Conservation (phyloP, 139 green algal genomes). For the Choricystis sp. region DNA sequence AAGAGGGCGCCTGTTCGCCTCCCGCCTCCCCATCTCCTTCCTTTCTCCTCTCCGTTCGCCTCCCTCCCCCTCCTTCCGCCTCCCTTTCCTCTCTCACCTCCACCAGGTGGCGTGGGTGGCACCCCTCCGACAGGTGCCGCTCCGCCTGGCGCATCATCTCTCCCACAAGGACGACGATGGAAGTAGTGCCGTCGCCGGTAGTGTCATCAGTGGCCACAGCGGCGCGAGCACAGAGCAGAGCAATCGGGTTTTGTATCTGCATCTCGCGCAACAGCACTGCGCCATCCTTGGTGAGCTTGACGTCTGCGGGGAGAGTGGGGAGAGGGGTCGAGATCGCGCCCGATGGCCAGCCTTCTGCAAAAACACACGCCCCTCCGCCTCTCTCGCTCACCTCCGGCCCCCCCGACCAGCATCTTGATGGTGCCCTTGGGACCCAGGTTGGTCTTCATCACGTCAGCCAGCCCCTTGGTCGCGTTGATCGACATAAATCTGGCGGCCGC, state of each 20-base stretch:
- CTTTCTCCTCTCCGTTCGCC: no score
- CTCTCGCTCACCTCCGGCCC: slow-evolving; percentile 50
- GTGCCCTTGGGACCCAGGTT: slow-evolving; percentile 94
- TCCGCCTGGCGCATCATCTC: slow-evolving; percentile 97
- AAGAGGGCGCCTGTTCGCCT: no score
- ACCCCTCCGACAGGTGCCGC: slow-evolving; percentile 82
- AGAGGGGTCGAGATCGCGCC: background rate
- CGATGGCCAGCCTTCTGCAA: background rate
- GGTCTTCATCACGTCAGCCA: slow-evolving; percentile 95
- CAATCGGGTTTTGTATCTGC: slow-evolving; percentile 99
- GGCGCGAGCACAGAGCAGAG: slow-evolving; percentile 95
- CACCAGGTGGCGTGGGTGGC: slow-evolving; percentile 85
- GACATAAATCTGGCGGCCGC: slow-evolving; percentile 93
- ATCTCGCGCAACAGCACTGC: slow-evolving; percentile 92
- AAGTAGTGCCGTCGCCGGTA: slow-evolving; percentile 90
- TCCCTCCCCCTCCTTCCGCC: no score
- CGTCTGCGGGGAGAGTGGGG: slow-evolving; percentile 40
- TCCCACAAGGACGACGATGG: slow-evolving; percentile 91
- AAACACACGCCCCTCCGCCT: background rate
- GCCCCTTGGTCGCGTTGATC: slow-evolving; percentile 94
- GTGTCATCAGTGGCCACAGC: slow-evolving; percentile 95
- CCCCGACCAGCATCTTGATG: slow-evolving; percentile 98
- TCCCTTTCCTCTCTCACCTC: slow-evolving; percentile 33
- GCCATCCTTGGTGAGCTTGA: slow-evolving; percentile 96
- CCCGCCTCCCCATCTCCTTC: no score